Conservation (phyloP, 495 filamentous ascomycete species). For the Penicillium salamii region DNA sequence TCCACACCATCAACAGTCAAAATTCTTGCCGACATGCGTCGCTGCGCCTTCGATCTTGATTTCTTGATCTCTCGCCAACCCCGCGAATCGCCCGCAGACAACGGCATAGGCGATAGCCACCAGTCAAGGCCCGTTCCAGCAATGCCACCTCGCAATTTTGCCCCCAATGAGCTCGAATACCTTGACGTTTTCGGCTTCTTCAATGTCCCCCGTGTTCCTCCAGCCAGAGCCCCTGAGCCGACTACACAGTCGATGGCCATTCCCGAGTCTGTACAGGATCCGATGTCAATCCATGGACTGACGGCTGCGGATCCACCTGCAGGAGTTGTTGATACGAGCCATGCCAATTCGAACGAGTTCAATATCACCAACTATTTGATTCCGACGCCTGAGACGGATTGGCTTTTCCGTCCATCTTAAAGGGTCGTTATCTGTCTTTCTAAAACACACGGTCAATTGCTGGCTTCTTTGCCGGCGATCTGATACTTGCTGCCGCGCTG, state of each 20-base stretch:
- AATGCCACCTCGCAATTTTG: slow-evolving; percentile 54
- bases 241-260: slow-evolving; percentile 23
- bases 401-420: slow-evolving; percentile 41
- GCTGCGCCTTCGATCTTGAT: slow-evolving; percentile 80
- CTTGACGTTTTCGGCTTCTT: slow-evolving; percentile 94
- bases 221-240: slow-evolving; percentile 29
- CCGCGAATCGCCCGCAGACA: slow-evolving; percentile 42
- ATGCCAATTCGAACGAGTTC: slow-evolving; percentile 39
- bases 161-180: slow-evolving; percentile 79
- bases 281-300: slow-evolving; percentile 43
- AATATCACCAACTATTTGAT: slow-evolving; percentile 50
- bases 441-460: no score
- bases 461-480: no score
- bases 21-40: slow-evolving; percentile 85
- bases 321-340: slow-evolving; percentile 21
- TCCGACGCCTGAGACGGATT: slow-evolving; percentile 47
- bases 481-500: no score
- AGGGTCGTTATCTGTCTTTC: background rate
- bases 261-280: slow-evolving; percentile 31
- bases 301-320: slow-evolving; percentile 18
- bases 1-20: slow-evolving; percentile 76
- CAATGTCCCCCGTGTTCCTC: slow-evolving; percentile 75
- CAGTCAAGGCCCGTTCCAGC: slow-evolving; percentile 21
- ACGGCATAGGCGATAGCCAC: slow-evolving; percentile 29
- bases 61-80: slow-evolving; percentile 84